Evolutionary conservation across 805 yeast species (phyloP), one percentile per base, ranked within the genome.

Genomic region (Debaryomyces tyrocola): DNA sequence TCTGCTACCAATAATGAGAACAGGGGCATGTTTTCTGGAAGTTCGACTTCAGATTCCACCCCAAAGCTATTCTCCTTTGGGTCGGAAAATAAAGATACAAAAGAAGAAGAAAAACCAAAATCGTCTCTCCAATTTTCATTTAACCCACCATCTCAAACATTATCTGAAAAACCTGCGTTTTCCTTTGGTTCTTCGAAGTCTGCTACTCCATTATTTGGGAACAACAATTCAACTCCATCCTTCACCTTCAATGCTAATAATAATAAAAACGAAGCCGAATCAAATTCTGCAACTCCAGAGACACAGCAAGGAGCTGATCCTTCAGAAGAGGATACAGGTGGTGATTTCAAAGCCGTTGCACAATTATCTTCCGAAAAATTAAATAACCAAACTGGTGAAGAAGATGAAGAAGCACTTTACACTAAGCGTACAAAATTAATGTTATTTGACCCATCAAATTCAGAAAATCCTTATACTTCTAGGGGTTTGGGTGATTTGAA

Each of bases 401-500:
- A 90, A 66, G 77, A 80, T 44, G 97, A 92, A 67, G 80, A 74
- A 1, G 61, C 75, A 0, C 57, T 80, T 20, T 87, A 78, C 55
- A 78, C 84, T 37, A 84, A 87, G 56, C 78, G 87, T 57, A 78
- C 92, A 4, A 90, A 90, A 59, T 70, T 90, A 39, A 82, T 82
- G 79, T 72, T 82, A 46, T 80, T 79, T 41, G 78, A 80, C 40
- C 63, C 79, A 2, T 75, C 72, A 18, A 75, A 80, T 38, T 79
- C 79, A 39, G 62, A 58, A 10, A 57, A 59, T 11, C 80, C 80
- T 9, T 88, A 87, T 59, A 75, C 72, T 33, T 67, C 81, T 5
- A 77, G 78, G 52, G 98, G 98, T 10, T 73, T 90, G 2, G 98
- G 98, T 3, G 91, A 85, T 42, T 73, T 90, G 55, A 87, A 89